phyloP scores from a whole-genome alignment of 2,329 filamentous ascomycete species.

The Fusarium coicis region DNA sequence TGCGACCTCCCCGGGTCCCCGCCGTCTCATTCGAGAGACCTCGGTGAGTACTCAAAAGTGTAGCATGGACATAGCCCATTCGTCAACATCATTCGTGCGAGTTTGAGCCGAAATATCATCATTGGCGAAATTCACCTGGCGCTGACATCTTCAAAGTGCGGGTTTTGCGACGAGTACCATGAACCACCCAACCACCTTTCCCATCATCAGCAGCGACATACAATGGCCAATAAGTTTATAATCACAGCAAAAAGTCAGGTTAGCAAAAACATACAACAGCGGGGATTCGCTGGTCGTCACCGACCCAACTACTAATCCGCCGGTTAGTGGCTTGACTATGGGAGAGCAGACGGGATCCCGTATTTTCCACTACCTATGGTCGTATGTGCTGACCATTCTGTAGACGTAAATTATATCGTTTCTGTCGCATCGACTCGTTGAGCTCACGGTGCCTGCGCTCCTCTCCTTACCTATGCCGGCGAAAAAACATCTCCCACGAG shows the following conservation, averaged over 20 bases:
- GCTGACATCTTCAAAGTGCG: no score
- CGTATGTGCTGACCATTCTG: not conserved
- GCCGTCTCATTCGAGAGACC: no score
- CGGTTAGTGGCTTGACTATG: not conserved
- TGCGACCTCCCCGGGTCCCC: no score
- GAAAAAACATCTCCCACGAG: no score
- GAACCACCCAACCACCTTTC: not conserved
- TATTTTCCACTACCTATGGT: not conserved
- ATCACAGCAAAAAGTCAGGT: not conserved
- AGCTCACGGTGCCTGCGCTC: no score
- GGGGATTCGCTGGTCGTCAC: not conserved
- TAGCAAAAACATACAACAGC: not conserved
- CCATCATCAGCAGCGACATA: not conserved
- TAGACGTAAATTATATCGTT: fast-evolving
- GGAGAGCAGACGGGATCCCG: not conserved
- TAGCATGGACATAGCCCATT: no score
- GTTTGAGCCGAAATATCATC: no score
- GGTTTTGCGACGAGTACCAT: no score
- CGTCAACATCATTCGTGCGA: no score
- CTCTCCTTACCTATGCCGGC: no score
- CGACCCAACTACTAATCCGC: not conserved
- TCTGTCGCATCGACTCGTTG: fast-evolving
- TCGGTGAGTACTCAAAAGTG: no score
- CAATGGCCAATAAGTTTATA: not conserved
- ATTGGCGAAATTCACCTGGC: no score